phyloP scores from a whole-genome alignment of 805 yeast species.

The Zygotorulaspora florentina region DNA sequence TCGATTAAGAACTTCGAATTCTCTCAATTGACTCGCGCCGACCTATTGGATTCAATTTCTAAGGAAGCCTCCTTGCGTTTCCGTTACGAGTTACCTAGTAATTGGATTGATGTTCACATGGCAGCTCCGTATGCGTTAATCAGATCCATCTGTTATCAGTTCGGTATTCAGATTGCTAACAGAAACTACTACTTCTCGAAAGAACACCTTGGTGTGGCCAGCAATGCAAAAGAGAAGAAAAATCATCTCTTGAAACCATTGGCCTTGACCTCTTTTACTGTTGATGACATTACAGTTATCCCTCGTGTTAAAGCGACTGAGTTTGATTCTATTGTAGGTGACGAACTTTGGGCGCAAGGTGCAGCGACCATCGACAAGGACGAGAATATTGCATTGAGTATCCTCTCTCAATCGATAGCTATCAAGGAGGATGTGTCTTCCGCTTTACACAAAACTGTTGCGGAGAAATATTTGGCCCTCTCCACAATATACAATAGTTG shows the following conservation, averaged over 20 bases:
- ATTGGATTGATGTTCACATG: slow-evolving; percentile 43
- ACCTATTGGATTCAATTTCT: slow-evolving; percentile 43
- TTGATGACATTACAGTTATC: slow-evolving; percentile 64
- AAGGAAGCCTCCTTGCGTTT: slow-evolving; percentile 57
- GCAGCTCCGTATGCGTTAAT: slow-evolving; percentile 44
- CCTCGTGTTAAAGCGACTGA: slow-evolving; percentile 75
- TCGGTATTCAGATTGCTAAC: slow-evolving; percentile 81
- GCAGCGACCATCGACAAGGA: slow-evolving; percentile 38
- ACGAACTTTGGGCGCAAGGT: slow-evolving; percentile 72
- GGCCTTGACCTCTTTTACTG: slow-evolving; percentile 45
- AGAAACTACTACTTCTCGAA: slow-evolving; percentile 39
- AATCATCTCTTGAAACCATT: slow-evolving; percentile 29
- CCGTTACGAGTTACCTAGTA: slow-evolving; percentile 51
- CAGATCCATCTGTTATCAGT: slow-evolving; percentile 68
- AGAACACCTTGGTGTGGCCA: slow-evolving; percentile 36
- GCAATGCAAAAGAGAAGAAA: slow-evolving; percentile 35
- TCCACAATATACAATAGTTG: slow-evolving; percentile 65
- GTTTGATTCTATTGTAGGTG: slow-evolving; percentile 61
- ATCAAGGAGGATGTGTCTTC: slow-evolving; percentile 85
- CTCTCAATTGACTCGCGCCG: slow-evolving; percentile 42
- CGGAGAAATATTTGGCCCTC: slow-evolving; percentile 59
- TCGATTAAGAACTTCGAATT: slow-evolving; percentile 41
- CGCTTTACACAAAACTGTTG: slow-evolving; percentile 70
- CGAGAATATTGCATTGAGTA: slow-evolving; percentile 54
- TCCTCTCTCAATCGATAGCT: slow-evolving; percentile 65